A percentile compares a stretch with the other conserved stretches of the same genome.
Evolutionary conservation across 768 basidiomycete genomes (phyloP).

Genomic region (Mycena galericulata): DNA sequence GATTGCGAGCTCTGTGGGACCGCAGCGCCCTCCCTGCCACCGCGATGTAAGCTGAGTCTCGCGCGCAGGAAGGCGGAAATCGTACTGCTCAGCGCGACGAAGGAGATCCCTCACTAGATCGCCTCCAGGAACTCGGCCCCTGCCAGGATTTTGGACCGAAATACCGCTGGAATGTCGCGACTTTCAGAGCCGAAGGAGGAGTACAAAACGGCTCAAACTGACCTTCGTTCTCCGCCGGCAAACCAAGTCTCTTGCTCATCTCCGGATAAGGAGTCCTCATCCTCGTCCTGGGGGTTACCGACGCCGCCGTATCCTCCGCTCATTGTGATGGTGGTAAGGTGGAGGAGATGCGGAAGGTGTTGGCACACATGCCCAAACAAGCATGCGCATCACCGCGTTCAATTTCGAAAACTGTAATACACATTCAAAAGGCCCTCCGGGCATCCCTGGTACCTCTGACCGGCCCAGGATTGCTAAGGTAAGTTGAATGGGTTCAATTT

Average conservation of each 20-base stretch:
- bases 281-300: slow-evolving; percentile 47
- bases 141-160: slow-evolving; percentile 74
- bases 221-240: slow-evolving; percentile 81
- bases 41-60: slow-evolving; percentile 7
- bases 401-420: no score
- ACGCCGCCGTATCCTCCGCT: slow-evolving; percentile 8
- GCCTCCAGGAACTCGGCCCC: slow-evolving; percentile 42
- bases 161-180: slow-evolving; percentile 62
- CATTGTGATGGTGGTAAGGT: slow-evolving; percentile 5
- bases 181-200: background rate
- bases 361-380: background rate
- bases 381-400: background rate
- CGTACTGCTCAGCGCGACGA: slow-evolving; percentile 69
- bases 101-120: slow-evolving; percentile 66
- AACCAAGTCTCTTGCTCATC: slow-evolving; percentile 66
- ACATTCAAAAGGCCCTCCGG: no score
- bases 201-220: background rate
- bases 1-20: slow-evolving; percentile 19
- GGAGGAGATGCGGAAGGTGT: background rate
- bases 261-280: slow-evolving; percentile 45
- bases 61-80: slow-evolving; percentile 9
- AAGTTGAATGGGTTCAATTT: no score
- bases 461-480: no score
- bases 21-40: slow-evolving; percentile 24
- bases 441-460: no score